A percentile compares a stretch with the other conserved stretches of the same genome.
These are phyloP conservation scores for Penicillium chermesinum DNA, from an alignment of 495 filamentous ascomycete species.

Conservation along the genomic window DNA sequence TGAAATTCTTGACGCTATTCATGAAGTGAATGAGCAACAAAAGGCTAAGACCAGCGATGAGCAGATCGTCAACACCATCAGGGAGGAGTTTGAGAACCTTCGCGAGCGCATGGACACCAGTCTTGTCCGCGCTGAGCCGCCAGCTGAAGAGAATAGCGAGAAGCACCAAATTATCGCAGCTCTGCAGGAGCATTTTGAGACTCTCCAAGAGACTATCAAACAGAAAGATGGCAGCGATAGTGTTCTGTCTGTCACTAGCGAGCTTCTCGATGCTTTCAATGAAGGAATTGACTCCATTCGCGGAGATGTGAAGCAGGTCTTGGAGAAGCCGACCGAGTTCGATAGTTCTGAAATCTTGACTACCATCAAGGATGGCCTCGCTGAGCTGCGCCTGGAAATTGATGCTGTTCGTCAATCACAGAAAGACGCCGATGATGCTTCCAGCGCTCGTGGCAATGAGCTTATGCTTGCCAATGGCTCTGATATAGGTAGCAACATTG, in stretches of 20 bases:
- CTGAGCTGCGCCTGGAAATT: conserved; percentile 67
- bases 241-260: conserved; percentile 56
- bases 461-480: conserved; percentile 51
- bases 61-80: conserved; percentile 47
- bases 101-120: conserved; percentile 51
- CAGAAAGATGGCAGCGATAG: conserved; percentile 52
- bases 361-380: conserved; percentile 73
- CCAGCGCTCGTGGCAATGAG: conserved; percentile 43
- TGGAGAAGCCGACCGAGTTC: conserved; percentile 72
- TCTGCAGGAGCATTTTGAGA: conserved; percentile 64
- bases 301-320: conserved; percentile 67
- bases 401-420: conserved; percentile 60
- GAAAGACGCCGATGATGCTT: conserved; percentile 33
- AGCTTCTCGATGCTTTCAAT: conserved; percentile 76
- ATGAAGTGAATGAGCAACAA: conserved; percentile 42
- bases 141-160: conserved; percentile 17
- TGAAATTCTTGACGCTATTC: conserved; percentile 57
- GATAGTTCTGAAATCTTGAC: conserved; percentile 84
- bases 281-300: conserved; percentile 73
- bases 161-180: conserved; percentile 60
- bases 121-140: conserved; percentile 30
- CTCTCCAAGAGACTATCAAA: conserved; percentile 56
- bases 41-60: conserved; percentile 13
- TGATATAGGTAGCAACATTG: conserved; percentile 63
- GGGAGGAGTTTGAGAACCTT: conserved; percentile 70